phyloP scores from a whole-genome alignment of 768 basidiomycete genomes.

The Lactarius hengduanensis region DNA sequence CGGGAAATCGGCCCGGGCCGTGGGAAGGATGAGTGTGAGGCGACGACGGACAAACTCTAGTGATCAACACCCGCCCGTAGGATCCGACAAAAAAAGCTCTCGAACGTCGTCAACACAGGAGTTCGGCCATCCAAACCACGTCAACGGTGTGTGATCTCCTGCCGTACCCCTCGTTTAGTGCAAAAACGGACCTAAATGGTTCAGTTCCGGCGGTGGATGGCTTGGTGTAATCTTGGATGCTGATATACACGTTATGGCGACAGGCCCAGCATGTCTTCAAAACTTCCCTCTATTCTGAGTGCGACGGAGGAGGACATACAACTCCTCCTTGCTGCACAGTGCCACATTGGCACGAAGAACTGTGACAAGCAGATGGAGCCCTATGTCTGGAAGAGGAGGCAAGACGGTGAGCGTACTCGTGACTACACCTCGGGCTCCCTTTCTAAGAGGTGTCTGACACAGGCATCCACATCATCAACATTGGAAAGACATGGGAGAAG shows the following conservation, averaged over 20 bases:
- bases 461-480: constrained; percentile 97
- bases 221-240: constrained; percentile 35
- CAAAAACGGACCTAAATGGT: constrained; percentile 34
- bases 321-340: constrained; percentile 91
- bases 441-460: constrained; percentile 28
- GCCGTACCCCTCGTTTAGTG: constrained; percentile 23
- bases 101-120: constrained; percentile 44
- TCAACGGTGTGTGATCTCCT: constrained; percentile 41
- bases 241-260: constrained; percentile 36
- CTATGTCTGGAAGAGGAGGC: constrained; percentile 96
- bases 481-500: constrained; percentile 99
- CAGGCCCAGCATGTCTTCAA: constrained; percentile 63
- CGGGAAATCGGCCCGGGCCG: not conserved
- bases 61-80: constrained; percentile 25
- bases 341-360: constrained; percentile 98
- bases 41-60: constrained; percentile 17
- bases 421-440: not conserved
- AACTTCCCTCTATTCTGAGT: constrained; percentile 90
- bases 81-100: constrained; percentile 21
- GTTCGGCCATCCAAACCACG: constrained; percentile 38
- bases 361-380: constrained; percentile 99
- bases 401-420: constrained; percentile 72
- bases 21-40: not conserved
- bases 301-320: constrained; percentile 98
- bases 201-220: constrained; percentile 40